phyloP scores from a whole-genome alignment of 306 rosid species.

The Vigna trinervia region DNA sequence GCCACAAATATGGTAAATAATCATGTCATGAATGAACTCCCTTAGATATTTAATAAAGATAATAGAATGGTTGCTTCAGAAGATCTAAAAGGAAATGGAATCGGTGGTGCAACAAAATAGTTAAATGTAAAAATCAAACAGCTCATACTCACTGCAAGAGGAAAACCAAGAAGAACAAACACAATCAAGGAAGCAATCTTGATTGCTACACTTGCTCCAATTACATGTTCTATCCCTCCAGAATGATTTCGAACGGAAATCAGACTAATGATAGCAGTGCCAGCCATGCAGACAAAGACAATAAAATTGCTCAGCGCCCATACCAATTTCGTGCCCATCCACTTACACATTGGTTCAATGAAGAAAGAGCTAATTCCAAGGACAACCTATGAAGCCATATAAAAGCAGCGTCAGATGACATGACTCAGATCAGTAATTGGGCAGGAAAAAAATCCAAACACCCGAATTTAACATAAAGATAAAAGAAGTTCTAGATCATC shows the following conservation, averaged over 20 bases:
- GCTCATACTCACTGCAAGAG: constrained; percentile 81
- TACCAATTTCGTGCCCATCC: constrained; percentile 87
- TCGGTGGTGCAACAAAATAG: constrained; percentile 19
- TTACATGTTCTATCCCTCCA: constrained; percentile 69
- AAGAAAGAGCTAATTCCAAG: constrained; percentile 94
- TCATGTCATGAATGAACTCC: constrained; percentile 32
- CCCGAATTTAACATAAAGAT: constrained; percentile 5
- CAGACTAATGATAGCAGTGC: constrained; percentile 86
- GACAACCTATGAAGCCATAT: constrained; percentile 68
- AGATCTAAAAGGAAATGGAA: constrained; percentile 32
- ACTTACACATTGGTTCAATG: constrained; percentile 93
- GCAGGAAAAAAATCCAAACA: constrained; percentile 8
- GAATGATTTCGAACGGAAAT: constrained; percentile 67
- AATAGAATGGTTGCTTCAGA: constrained; percentile 10
- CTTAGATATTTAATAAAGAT: constrained; percentile 14
- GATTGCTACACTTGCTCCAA: constrained; percentile 76
- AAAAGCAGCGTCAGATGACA: constrained; percentile 35
- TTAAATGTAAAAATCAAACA: constrained; percentile 18
- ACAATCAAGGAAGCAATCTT: constrained; percentile 83
- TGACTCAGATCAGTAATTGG: constrained; percentile 35
- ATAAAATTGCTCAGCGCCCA: constrained; percentile 98
- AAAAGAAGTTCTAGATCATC: constrained; percentile 14
- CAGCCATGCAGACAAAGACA: constrained; percentile 93
- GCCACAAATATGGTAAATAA: constrained; percentile 52
- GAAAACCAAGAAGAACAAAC: constrained; percentile 96